phyloP scores from a whole-genome alignment of 306 rosid species.

The Coriaria nepalensis region DNA sequence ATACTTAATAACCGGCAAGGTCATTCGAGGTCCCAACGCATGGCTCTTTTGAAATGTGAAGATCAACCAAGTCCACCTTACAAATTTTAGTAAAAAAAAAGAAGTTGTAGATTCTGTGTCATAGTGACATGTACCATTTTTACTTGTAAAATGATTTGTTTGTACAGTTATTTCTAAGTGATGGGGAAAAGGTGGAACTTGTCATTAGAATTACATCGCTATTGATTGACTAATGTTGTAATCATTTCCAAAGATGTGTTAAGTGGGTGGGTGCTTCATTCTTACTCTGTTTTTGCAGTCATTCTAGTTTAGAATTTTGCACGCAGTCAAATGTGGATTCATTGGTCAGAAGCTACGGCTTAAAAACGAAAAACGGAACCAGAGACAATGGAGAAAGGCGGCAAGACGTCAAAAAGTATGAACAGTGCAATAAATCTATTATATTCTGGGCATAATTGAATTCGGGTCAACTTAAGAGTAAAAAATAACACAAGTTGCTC shows the following conservation, averaged over 20 bases:
- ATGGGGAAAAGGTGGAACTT: conserved; percentile 30
- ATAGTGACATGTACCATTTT: conserved; percentile 15
- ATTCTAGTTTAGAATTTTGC: too few species aligned
- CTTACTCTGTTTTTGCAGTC: too few species aligned
- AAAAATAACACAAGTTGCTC: too few species aligned
- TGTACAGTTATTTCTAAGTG: conserved; percentile 78
- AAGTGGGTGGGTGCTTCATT: too few species aligned
- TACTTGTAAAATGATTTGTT: conserved; percentile 36
- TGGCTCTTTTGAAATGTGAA: conserved; percentile 47
- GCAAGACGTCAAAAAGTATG: too few species aligned
- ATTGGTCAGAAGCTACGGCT: background rate
- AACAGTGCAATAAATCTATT: too few species aligned
- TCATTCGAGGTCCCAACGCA: conserved; percentile 62
- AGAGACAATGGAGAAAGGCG: too few species aligned
- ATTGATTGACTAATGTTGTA: background rate
- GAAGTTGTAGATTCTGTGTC: conserved; percentile 12
- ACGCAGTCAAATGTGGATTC: conserved; percentile 23
- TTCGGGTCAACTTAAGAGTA: too few species aligned
- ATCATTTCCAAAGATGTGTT: background rate
- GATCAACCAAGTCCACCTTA: conserved; percentile 39
- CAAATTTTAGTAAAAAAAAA: conserved; percentile 17
- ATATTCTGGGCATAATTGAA: too few species aligned
- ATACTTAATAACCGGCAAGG: conserved; percentile 70
- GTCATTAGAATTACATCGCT: conserved; percentile 21
- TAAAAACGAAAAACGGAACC: too few species aligned